Percentiles rank a stretch among this genome's conserved stretches.
Evolutionary conservation across 306 rosid genomes (phyloP).

Genomic region (Sesbania bispinosa): DNA sequence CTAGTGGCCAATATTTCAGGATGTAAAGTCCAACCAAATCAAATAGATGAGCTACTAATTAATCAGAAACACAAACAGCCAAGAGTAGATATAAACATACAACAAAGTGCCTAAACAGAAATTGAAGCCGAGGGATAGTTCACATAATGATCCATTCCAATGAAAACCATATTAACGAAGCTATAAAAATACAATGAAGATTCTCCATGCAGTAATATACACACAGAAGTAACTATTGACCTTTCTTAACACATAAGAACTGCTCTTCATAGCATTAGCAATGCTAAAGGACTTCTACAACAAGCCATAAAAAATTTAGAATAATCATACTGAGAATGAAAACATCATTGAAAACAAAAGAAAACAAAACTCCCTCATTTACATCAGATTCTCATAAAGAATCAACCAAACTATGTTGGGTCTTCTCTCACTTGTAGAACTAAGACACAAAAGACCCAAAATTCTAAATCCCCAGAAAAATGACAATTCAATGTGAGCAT

Average conservation of each 20-base stretch:
- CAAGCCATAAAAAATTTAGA: no score
- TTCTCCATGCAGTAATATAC: neutral
- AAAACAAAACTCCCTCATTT: neutral
- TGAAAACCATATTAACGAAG: neutral
- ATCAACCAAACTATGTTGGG: neutral
- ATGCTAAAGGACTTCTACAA: neutral
- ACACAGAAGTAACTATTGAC: neutral
- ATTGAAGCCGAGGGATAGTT: neutral
- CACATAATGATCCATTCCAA: neutral
- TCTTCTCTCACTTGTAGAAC: neutral
- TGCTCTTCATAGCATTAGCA: neutral
- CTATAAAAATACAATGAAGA: no score
- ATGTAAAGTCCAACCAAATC: neutral
- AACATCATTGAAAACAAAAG: neutral
- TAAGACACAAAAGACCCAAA: constrained; percentile 5
- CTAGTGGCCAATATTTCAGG: neutral
- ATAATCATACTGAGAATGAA: neutral
- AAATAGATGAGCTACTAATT: neutral
- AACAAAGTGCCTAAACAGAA: neutral
- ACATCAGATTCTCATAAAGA: neutral
- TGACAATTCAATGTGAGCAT: neutral
- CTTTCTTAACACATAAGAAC: neutral
- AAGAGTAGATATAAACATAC: neutral
- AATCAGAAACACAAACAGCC: neutral
- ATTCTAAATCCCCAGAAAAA: neutral